Conservation (phyloP, 2,329 filamentous ascomycete genomes). For the Pestalotiopsis fici region DNA sequence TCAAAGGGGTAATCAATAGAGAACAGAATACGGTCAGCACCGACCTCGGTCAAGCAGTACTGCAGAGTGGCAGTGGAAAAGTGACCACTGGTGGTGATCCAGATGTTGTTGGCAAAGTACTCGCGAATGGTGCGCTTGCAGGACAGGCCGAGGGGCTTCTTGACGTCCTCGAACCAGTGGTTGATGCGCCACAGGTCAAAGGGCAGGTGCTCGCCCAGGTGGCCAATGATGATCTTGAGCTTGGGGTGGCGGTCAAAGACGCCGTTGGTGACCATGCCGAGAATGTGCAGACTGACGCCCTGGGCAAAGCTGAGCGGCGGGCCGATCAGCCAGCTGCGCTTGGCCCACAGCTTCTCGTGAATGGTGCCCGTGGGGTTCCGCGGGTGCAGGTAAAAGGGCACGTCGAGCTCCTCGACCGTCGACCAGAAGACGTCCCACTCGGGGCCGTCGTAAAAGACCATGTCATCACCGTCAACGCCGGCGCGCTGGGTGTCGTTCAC, state of each 20-base stretch:
- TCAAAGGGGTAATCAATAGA: constrained; percentile 56
- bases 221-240: constrained; percentile 47
- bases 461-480: constrained; percentile 57
- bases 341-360: constrained; percentile 58
- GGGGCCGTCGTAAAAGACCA: constrained; percentile 65
- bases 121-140: constrained; percentile 52
- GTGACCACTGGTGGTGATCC: constrained; percentile 58
- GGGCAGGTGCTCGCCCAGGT: constrained; percentile 50
- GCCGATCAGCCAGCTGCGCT: constrained; percentile 61
- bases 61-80: constrained; percentile 55
- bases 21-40: constrained; percentile 52
- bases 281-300: constrained; percentile 57
- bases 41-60: constrained; percentile 48
- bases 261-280: constrained; percentile 52
- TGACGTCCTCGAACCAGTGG: constrained; percentile 57
- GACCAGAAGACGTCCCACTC: constrained; percentile 65
- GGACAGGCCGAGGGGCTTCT: constrained; percentile 48
- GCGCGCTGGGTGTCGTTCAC: constrained; percentile 64
- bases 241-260: constrained; percentile 50
- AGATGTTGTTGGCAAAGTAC: constrained; percentile 57
- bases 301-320: constrained; percentile 61
- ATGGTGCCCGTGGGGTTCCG: constrained; percentile 57
- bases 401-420: constrained; percentile 57
- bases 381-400: constrained; percentile 67
- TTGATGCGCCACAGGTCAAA: constrained; percentile 52